Conservation (phyloP, 495 filamentous ascomycete species). For the Paragyromitra xinjiangensis region DNA sequence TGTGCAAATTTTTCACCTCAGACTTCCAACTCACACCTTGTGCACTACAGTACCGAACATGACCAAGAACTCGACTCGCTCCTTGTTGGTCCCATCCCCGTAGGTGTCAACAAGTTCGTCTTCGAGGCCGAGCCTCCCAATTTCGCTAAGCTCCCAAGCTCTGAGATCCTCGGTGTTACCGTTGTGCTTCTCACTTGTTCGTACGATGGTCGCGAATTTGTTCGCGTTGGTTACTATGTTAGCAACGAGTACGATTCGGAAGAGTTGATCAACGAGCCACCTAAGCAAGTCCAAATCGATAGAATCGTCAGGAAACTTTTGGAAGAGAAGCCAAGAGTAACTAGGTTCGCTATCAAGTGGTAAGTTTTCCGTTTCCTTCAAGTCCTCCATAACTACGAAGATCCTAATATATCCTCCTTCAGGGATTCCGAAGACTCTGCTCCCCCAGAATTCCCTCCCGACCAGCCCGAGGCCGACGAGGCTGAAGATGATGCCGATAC, state of each 20-base stretch:
- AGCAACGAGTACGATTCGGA: conserved; percentile 98
- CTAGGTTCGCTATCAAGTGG: conserved; percentile 99
- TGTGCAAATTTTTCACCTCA: conserved; percentile 4
- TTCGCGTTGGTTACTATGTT: conserved; percentile 98
- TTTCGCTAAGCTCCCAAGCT: conserved; percentile 85
- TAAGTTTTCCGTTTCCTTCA: conserved; percentile 60
- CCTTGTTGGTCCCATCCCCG: conserved; percentile 93
- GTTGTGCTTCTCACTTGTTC: conserved; percentile 96
- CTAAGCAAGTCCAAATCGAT: conserved; percentile 89
- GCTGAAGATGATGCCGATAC: conserved; percentile 81
- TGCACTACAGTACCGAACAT: conserved; percentile 76
- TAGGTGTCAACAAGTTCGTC: conserved; percentile 97
- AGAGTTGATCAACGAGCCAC: conserved; percentile 85
- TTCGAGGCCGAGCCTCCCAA: conserved; percentile 95
- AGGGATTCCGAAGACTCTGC: conserved; percentile 98
- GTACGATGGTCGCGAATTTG: conserved; percentile 95
- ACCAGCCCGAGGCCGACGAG: conserved; percentile 93
- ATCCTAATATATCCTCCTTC: conserved; percentile 17
- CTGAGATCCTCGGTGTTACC: conserved; percentile 95
- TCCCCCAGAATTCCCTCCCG: conserved; percentile 92
- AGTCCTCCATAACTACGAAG: neutral
- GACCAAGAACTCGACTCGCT: conserved; percentile 98
- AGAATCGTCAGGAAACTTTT: conserved; percentile 89
- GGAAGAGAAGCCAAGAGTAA: conserved; percentile 96
- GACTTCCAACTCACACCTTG: conserved; percentile 5